phyloP scores from a whole-genome alignment of 2,329 filamentous ascomycete genomes.

The Cercospora sp. region DNA sequence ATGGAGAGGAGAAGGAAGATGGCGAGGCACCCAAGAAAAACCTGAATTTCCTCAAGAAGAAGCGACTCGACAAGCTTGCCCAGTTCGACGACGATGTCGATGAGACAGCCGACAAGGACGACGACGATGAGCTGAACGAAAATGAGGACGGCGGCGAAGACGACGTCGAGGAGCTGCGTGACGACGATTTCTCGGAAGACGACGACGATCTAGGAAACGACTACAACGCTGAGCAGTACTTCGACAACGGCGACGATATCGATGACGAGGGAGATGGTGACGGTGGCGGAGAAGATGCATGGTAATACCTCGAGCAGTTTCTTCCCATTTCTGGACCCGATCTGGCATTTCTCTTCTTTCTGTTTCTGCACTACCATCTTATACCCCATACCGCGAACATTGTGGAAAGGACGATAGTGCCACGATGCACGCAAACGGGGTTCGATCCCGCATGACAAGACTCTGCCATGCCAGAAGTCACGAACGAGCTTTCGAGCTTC shows the following conservation, averaged over 20 bases:
- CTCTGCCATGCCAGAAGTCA: background rate
- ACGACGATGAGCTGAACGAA: constrained; percentile 63
- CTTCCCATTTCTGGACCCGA: background rate
- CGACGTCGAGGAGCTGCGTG: constrained; percentile 21
- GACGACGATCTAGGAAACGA: constrained; percentile 58
- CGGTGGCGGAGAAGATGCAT: constrained; percentile 29
- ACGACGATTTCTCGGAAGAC: constrained; percentile 57
- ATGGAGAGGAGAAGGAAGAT: constrained; percentile 22
- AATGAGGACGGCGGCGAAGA: constrained; percentile 53
- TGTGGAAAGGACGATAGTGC: background rate
- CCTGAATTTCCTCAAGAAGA: constrained; percentile 29
- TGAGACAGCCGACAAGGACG: constrained; percentile 18
- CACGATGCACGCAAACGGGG: background rate
- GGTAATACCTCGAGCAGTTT: constrained; percentile 21
- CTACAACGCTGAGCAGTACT: constrained; percentile 54
- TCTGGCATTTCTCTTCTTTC: constrained; percentile 11
- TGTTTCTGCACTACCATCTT: constrained; percentile 7
- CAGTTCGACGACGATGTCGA: constrained; percentile 29
- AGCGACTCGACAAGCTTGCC: constrained; percentile 29
- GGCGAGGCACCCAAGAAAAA: constrained; percentile 22
- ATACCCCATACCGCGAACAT: background rate
- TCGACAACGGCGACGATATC: constrained; percentile 51
- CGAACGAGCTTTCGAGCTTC: background rate
- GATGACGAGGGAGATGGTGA: constrained; percentile 34
- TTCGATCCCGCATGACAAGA: background rate